A percentile compares a stretch with the other conserved stretches of the same genome.
Conservation (phyloP, 805 yeast genomes). For the Ogataea ganodermae region DNA sequence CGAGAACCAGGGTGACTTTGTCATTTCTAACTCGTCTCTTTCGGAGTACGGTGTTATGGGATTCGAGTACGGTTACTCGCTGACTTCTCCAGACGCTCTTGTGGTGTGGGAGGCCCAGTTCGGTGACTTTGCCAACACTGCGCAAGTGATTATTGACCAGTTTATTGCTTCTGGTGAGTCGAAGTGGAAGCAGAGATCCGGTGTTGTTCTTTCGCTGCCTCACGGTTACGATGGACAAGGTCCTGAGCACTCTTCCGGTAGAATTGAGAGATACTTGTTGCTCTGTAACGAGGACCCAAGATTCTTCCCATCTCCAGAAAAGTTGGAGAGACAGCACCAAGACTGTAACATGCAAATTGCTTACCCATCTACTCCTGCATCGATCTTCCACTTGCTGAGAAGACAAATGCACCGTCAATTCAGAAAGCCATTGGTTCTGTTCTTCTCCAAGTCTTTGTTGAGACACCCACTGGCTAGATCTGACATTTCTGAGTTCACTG, state of each 20-base stretch:
- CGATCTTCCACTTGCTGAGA: conserved; percentile 93
- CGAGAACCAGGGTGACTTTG: conserved; percentile 82
- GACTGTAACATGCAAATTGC: conserved; percentile 98
- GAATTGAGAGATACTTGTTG: conserved; percentile 95
- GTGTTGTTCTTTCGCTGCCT: conserved; percentile 91
- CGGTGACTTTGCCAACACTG: conserved; percentile 99
- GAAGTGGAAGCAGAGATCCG: conserved; percentile 99
- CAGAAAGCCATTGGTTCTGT: conserved; percentile 83
- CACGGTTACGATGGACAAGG: conserved; percentile 99
- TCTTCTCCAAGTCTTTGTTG: conserved; percentile 91
- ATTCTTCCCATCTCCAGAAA: conserved; percentile 84
- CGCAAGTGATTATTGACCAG: conserved; percentile 96
- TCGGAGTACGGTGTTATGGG: conserved; percentile 99
- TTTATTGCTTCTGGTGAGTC: conserved; percentile 95
- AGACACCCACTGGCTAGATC: conserved; percentile 99
- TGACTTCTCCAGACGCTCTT: conserved; percentile 94
- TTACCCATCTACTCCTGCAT: conserved; percentile 97
- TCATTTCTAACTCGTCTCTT: conserved; percentile 89
- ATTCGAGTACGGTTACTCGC: conserved; percentile 97
- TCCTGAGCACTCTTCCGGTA: conserved; percentile 98
- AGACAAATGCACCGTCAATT: conserved; percentile 99
- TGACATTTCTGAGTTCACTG: conserved; percentile 76
- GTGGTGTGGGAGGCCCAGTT: conserved; percentile 99
- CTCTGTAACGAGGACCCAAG: conserved; percentile 95
- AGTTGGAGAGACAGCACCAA: conserved; percentile 96